Base-by-base conservation (phyloP, 345 rosid species). In the Schrenkiella parvula region DNA sequence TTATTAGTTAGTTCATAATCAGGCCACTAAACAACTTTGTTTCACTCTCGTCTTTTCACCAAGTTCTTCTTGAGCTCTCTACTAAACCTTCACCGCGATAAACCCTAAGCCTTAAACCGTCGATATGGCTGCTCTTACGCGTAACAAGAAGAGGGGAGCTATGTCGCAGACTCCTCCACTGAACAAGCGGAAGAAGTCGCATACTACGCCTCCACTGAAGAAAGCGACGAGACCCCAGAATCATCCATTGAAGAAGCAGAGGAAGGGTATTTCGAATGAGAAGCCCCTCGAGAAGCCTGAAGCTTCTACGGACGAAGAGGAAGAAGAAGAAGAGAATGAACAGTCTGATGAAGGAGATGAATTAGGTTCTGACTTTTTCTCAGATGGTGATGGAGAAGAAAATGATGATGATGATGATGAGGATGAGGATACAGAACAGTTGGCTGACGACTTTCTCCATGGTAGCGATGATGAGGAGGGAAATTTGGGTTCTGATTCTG, bases 231-330 rank as follows among this genome's bases (percentile, higher is more conserved):
- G 84, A 29, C 55, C 79, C 0, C 83, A 37, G 75, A 82, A 70
- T 50, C 80, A 82, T 13, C 72, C 76, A 1, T 72, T 74, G 51
- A 87, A 88, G 84, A 85, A 88, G 83, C 91, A 78, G 69, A 88
- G 80, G 71, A 76, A 58, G 62, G 75, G 34, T 53, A 15, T 79
- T 48, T 66, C 74, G 21, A 71, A 80, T 32, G 78, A 77, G 63
- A 88, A 87, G 60, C 79, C 64, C 46, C 81, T 72, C 7, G 57
- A 76, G 58, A 87, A 87, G 51, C 80, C 65, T 57, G 84, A 72
- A 11, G 64, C 56, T 28, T 71, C 65, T 15, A 72, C 66, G 1
- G 83, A 80, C 4, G 90, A 84, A 31, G 85, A 65, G 6, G 82
- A 80, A 47, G 82, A 79, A 43, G 77, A 64, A 14, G 81, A 80